These are phyloP conservation scores for Polymyxa betae DNA, from an alignment of 208 protist species.

Conservation along the genomic window DNA sequence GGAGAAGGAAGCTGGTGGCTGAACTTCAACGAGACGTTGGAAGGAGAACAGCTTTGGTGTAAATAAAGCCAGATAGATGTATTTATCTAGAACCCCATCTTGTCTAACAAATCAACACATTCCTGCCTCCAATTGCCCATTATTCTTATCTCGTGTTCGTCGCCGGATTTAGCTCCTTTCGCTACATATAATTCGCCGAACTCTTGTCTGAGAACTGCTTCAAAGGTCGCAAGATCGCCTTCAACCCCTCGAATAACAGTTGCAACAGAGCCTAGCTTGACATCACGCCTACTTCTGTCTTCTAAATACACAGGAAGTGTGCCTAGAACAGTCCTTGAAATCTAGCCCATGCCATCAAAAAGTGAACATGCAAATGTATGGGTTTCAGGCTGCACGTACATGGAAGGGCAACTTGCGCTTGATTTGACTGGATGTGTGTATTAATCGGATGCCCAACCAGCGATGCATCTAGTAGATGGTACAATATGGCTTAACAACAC, in stretches of 20 bases:
- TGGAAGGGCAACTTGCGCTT: no score
- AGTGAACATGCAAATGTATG: no score
- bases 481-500: no score
- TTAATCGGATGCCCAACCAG: no score
- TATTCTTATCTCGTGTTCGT: neutral
- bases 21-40: neutral
- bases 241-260: neutral
- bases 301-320: conserved; percentile 17
- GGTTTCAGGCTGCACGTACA: no score
- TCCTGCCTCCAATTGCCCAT: conserved; percentile 14
- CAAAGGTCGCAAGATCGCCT: conserved; percentile 9
- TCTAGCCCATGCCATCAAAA: no score
- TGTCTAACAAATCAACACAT: conserved; percentile 13
- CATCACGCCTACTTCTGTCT: neutral
- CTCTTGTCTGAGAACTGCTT: conserved; percentile 11
- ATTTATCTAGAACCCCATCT: conserved; percentile 12
- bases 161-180: neutral
- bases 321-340: neutral
- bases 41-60: neutral
- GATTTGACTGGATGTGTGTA: no score
- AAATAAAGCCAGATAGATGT: neutral
- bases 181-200: neutral
- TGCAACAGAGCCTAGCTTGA: neutral
- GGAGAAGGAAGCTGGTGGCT: neutral
- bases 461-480: no score